These are phyloP conservation scores for Candida sp. DNA, from an alignment of 1,139 yeast species.

Conservation along the genomic window DNA sequence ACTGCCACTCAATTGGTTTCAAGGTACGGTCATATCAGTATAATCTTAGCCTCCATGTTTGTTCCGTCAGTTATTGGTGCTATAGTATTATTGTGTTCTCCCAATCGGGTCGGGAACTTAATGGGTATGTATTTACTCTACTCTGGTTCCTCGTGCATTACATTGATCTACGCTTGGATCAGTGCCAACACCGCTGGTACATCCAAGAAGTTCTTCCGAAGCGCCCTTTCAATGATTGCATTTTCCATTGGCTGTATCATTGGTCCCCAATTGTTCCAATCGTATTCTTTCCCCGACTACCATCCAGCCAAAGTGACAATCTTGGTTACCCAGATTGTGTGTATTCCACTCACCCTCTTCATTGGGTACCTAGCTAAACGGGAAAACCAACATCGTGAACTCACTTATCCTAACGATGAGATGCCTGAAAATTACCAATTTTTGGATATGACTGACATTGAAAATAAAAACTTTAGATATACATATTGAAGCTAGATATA, in stretches of 20 bases:
- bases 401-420: slow-evolving; percentile 6
- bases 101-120: slow-evolving; percentile 27
- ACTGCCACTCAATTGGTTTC: slow-evolving; percentile 28
- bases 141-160: slow-evolving; percentile 33
- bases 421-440: slow-evolving; percentile 22
- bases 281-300: slow-evolving; percentile 23
- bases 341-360: slow-evolving; percentile 26
- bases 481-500: slow-evolving; percentile 12
- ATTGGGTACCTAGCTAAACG: slow-evolving; percentile 21
- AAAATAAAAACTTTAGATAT: slow-evolving; percentile 32
- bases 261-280: slow-evolving; percentile 39
- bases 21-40: slow-evolving; percentile 22
- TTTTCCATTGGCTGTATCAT: slow-evolving; percentile 34
- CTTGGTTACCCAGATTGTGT: slow-evolving; percentile 25
- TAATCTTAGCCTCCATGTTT: slow-evolving; percentile 26
- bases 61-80: slow-evolving; percentile 35
- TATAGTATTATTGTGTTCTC: slow-evolving; percentile 26
- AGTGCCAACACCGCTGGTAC: slow-evolving; percentile 36
- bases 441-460: slow-evolving; percentile 34
- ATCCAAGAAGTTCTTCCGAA: slow-evolving; percentile 27
- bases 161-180: slow-evolving; percentile 32
- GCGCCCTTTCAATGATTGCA: slow-evolving; percentile 30
- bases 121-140: slow-evolving; percentile 34
- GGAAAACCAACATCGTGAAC: slow-evolving; percentile 25
- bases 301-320: slow-evolving; percentile 34